Base-by-base conservation (phyloP, 164 flowering plant species). In the Nymphaea colorata region DNA sequence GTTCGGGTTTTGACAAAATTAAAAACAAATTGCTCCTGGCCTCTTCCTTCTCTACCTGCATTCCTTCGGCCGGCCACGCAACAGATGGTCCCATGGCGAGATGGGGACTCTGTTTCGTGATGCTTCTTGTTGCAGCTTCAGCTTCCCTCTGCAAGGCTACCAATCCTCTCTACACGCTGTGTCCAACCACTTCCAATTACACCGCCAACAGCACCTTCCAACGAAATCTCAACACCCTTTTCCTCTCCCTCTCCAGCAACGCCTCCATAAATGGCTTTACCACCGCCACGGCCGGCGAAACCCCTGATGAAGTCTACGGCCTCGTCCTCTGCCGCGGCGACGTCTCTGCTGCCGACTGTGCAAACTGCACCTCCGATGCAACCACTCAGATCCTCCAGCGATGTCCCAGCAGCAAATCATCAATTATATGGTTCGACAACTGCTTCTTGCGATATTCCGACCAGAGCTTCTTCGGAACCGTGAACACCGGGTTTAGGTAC, bases 281-380 rank as follows among this genome's bases (percentile, higher is more conserved):
- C 3, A 16, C 42, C 4, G 66, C 62, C 61, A 65, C 76, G 0
- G 45, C 59, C 0, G 78, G 74, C 14, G 1, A 41, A 14, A 53
- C 4, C 14, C 61, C 44, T 7, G 64, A 68, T 25, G 64, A 60
- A 8, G 72, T 65, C 2, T 43, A 76, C 44, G 79, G 77, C 8
- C 77, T 81, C 0, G 74, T 72, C 15, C 74, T 82, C 12, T 86
- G 80, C 57, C 79, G 87, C 5, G 87, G 90, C 7, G 87, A 86
- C 42, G 72, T 76, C 43, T 25, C 73, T 0, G 6, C 64, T 43
- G 0, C 65, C 0, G 74, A 76, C 57, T 86, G 90, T 67, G 69
- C 72, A n/a, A 25, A 78, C 18, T 86, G 87, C 17, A 60, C 77
- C 5, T 67, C 5, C 4, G 73, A 51, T 41, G 80, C 87, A 15